Evolutionary conservation across 129 eudicot species (phyloP).

Genomic region (Saussurea involucrata): DNA sequence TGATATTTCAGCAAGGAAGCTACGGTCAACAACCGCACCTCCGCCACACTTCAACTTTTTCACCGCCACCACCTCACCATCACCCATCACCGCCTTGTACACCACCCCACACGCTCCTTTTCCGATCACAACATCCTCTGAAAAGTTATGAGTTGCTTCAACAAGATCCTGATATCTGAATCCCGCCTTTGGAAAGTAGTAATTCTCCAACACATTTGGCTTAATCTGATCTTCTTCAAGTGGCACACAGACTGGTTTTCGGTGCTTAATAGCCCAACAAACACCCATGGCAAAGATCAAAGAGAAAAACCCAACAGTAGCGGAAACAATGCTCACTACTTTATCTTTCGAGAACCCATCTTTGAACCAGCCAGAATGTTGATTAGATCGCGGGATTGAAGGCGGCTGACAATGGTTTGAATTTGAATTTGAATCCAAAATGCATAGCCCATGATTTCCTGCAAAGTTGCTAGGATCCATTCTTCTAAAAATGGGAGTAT

Average conservation of each 20-base stretch:
- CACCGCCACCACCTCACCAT: slow-evolving; percentile 73
- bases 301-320: slow-evolving; percentile 55
- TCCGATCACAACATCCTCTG: slow-evolving; percentile 68
- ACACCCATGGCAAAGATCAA: slow-evolving; percentile 46
- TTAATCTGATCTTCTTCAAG: slow-evolving; percentile 46
- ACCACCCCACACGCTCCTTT: slow-evolving; percentile 93
- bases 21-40: slow-evolving; percentile 54
- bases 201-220: slow-evolving; percentile 39
- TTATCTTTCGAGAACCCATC: slow-evolving; percentile 47
- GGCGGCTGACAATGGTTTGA: slow-evolving; percentile 41
- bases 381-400: slow-evolving; percentile 26
- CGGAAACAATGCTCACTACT: slow-evolving; percentile 51
- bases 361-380: slow-evolving; percentile 40
- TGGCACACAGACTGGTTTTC: slow-evolving; percentile 37
- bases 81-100: slow-evolving; percentile 72
- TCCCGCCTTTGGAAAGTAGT: slow-evolving; percentile 78
- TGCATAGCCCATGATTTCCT: slow-evolving; percentile 72
- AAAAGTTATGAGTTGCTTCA: slow-evolving; percentile 75
- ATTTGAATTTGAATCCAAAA: slow-evolving; percentile 15
- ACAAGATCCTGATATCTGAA: slow-evolving; percentile 74
- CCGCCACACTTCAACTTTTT: slow-evolving; percentile 72
- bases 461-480: slow-evolving; percentile 70
- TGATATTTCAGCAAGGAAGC: slow-evolving; percentile 82
- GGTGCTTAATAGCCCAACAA: slow-evolving; percentile 63
- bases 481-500: slow-evolving; percentile 55